Percentiles rank a stretch among this genome's conserved stretches.
Conservation (phyloP, 2,329 filamentous ascomycete genomes). For the Aspergillus uvarum region DNA sequence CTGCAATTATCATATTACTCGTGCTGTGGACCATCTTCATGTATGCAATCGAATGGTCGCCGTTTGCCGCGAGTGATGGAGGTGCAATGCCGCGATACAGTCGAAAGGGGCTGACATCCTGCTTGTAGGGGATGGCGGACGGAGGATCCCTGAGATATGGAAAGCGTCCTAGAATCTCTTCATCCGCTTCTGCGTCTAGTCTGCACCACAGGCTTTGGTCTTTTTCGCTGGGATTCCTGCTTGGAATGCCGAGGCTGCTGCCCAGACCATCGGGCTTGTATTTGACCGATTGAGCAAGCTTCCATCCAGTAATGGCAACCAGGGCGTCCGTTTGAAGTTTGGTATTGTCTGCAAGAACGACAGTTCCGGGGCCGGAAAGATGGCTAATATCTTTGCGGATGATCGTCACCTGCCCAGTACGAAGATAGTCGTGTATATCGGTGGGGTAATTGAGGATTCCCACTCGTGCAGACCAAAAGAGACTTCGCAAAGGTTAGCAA, state of each 20-base stretch:
- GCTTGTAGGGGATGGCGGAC: conserved; percentile 1
- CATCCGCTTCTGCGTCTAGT: not conserved
- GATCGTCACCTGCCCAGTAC: conserved; percentile 7
- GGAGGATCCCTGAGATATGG: conserved; percentile 5
- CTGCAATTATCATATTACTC: too few species aligned
- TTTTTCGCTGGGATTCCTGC: not conserved
- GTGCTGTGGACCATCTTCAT: too few species aligned
- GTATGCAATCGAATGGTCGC: too few species aligned
- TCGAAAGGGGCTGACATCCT: conserved; percentile 3
- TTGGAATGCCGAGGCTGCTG: not conserved
- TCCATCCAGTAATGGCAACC: conserved; percentile 8
- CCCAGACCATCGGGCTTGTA: conserved; percentile 2
- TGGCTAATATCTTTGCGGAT: conserved; percentile 7
- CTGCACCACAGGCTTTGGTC: not conserved
- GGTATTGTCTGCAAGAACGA: conserved; percentile 1
- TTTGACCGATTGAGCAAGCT: not conserved
- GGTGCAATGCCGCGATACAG: conserved; percentile 3
- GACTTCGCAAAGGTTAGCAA: not conserved
- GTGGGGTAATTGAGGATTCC: conserved; percentile 10
- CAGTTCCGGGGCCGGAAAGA: not conserved
- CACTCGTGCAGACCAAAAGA: conserved; percentile 12
- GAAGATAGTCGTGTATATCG: conserved; percentile 11
- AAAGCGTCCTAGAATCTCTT: conserved; percentile 5
- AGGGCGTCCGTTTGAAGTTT: conserved; percentile 7
- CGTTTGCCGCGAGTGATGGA: not conserved